phyloP scores from a whole-genome alignment of 2,329 filamentous ascomycete genomes.

The Lithohypha guttulata region DNA sequence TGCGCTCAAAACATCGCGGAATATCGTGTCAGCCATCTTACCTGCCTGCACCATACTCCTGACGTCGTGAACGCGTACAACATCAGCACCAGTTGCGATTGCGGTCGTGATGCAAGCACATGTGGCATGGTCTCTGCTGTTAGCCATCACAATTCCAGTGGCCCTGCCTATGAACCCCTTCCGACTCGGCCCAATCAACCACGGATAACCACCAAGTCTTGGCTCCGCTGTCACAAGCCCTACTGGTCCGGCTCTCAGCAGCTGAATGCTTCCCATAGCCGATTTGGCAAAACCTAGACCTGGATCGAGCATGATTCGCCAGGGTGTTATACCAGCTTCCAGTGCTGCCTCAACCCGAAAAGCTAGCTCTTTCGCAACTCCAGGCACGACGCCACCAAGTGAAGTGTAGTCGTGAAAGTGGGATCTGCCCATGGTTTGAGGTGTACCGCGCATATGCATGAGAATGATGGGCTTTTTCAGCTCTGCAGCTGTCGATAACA shows the following conservation, averaged over 20 bases:
- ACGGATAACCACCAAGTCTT: constrained; percentile 57
- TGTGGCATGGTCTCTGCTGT: constrained; percentile 70
- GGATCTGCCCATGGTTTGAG: constrained; percentile 64
- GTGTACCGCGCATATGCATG: constrained; percentile 90
- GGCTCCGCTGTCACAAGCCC: constrained; percentile 48
- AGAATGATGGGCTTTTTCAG: constrained; percentile 70
- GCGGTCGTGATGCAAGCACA: constrained; percentile 79
- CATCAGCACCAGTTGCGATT: constrained; percentile 76
- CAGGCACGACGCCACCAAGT: constrained; percentile 53
- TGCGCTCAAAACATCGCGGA: constrained; percentile 38
- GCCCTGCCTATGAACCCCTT: constrained; percentile 81
- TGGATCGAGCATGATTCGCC: constrained; percentile 91
- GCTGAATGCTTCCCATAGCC: constrained; percentile 65
- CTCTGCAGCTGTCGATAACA: constrained; percentile 69
- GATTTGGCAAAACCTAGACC: constrained; percentile 92
- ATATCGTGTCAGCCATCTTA: constrained; percentile 88
- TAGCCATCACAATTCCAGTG: constrained; percentile 62
- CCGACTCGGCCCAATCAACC: constrained; percentile 79
- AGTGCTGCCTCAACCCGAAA: constrained; percentile 65
- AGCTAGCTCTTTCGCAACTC: constrained; percentile 57
- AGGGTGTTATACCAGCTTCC: constrained; percentile 70
- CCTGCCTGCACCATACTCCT: constrained; percentile 74
- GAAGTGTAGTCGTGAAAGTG: constrained; percentile 44
- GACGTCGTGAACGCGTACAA: constrained; percentile 87
- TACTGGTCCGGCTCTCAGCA: constrained; percentile 57